These are phyloP conservation scores for Arthrinium puccinioides DNA, from an alignment of 2,329 filamentous ascomycete genomes.

Conservation along the genomic window DNA sequence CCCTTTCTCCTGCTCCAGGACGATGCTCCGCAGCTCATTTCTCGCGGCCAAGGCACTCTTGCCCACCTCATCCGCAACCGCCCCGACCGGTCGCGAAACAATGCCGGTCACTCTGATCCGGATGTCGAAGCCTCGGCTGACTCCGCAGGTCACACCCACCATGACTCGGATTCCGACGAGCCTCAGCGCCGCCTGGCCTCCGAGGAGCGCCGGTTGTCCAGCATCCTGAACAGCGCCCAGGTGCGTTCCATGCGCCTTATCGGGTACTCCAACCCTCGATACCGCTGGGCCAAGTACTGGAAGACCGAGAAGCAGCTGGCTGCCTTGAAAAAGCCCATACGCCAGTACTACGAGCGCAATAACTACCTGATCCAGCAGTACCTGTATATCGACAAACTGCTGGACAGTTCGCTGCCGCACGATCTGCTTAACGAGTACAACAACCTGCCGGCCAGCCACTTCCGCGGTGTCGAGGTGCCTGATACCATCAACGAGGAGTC, in stretches of 20 bases:
- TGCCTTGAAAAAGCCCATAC: constrained; percentile 65
- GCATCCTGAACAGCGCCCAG: constrained; percentile 58
- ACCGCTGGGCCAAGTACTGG: constrained; percentile 83
- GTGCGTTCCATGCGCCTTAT: constrained; percentile 82
- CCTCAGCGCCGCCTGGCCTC: constrained; percentile 35
- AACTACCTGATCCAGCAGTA: constrained; percentile 89
- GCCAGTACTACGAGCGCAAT: constrained; percentile 80
- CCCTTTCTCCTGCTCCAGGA: constrained; percentile 15
- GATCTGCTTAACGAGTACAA: constrained; percentile 87
- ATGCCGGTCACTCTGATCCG: constrained; percentile 6
- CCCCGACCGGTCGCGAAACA: constrained; percentile 17
- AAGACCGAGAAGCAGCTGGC: constrained; percentile 70
- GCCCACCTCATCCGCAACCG: constrained; percentile 20
- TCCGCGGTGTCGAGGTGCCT: constrained; percentile 54
- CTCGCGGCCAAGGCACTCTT: constrained; percentile 18
- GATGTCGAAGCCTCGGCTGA: constrained; percentile 15
- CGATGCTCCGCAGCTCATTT: constrained; percentile 13
- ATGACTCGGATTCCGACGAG: constrained; percentile 29
- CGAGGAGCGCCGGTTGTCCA: constrained; percentile 52
- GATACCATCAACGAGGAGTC: constrained; percentile 70
- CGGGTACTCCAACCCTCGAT: constrained; percentile 78
- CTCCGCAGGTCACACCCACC: constrained; percentile 5
- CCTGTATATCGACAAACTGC: constrained; percentile 81
- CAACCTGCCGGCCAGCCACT: constrained; percentile 47
- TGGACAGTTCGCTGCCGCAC: constrained; percentile 89